Evolutionary conservation across 768 basidiomycete genomes (phyloP), one percentile per base, ranked within the genome.

Genomic region (Cyclocybe cylindracea): DNA sequence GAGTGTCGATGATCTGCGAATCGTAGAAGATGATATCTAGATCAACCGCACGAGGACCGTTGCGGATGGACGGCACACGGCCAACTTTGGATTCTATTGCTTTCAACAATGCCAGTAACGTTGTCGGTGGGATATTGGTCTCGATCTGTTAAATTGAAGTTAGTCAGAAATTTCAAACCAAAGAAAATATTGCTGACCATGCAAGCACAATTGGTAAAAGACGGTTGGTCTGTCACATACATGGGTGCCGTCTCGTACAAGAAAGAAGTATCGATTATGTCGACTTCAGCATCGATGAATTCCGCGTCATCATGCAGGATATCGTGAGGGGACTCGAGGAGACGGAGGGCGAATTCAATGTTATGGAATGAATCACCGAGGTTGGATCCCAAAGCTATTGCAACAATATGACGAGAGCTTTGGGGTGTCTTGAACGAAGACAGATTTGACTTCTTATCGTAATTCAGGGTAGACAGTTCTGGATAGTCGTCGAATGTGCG

Each of bases 211-310:
- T 98, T 99, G 53, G 89, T 79, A 70, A 98, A 98, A 34, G 76
- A 72, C 10, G 87, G 89, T 66, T 99, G 97, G 51, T 97, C 87
- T 9, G 82, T 82, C 39, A 96, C 88, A 65, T 99, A 98, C 97
- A 99, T 98, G 0, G 97, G 92, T 9, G 86, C 78, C 14, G 89
- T 94, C 69, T 98, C 89, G 65, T 98, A 98, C 73, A 98, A 65
- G 69, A 94, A 91, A 63, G 92, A 94, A 1, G 92, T 94, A 59
- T 91, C 78, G 16, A 85, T 67, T 29, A 96, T 74, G 11, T 61
- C 62, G 2, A 78, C 66, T 24, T 58, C 58, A 0, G 66, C 66
- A 32, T 67, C 54, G 10, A 54, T 11, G 14, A 47, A 40, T 8
- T 44, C 1, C 13, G 40, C 47, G 36, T 46, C 52, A 46, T 57